phyloP scores from a whole-genome alignment of 768 basidiomycete species.

The Steccherinum ochraceum region DNA sequence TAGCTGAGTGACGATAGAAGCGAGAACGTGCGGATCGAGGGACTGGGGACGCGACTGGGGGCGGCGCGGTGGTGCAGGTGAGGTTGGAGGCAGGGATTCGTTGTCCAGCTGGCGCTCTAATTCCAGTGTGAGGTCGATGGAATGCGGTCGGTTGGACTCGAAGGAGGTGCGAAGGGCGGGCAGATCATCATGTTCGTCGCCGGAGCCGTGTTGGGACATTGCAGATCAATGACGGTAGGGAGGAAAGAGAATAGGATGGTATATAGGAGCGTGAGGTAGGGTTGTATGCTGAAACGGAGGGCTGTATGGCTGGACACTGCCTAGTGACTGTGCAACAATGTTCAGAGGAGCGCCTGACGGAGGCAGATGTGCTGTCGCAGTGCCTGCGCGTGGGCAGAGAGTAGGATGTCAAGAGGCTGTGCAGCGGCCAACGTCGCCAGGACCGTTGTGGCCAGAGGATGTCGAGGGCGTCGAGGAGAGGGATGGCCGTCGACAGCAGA shows the following conservation, averaged over 20 bases:
- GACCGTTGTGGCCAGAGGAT: not conserved
- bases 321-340: not conserved
- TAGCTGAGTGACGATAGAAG: slow-evolving; percentile 70
- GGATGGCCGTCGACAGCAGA: too few relatives aligned
- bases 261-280: not conserved
- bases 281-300: not conserved
- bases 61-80: slow-evolving; percentile 20
- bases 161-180: too few relatives aligned
- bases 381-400: slow-evolving; percentile 2
- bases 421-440: not conserved
- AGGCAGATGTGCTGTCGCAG: too few relatives aligned
- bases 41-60: slow-evolving; percentile 35
- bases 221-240: slow-evolving; percentile 2
- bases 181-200: slow-evolving; percentile 10
- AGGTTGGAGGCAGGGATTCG: slow-evolving; percentile 47
- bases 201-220: slow-evolving; percentile 26
- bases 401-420: too few relatives aligned
- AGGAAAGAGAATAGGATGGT: not conserved
- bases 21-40: slow-evolving; percentile 70
- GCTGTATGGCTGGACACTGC: not conserved
- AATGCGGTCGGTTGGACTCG: slow-evolving; percentile 31
- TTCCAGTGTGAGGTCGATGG: slow-evolving; percentile 75
- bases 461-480: not conserved
- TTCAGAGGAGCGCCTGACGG: not conserved
- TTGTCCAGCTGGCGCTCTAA: slow-evolving; percentile 70